Evolutionary conservation across 1,139 yeast species (phyloP).

Genomic region (Barnettozyma hawaiiensis): DNA sequence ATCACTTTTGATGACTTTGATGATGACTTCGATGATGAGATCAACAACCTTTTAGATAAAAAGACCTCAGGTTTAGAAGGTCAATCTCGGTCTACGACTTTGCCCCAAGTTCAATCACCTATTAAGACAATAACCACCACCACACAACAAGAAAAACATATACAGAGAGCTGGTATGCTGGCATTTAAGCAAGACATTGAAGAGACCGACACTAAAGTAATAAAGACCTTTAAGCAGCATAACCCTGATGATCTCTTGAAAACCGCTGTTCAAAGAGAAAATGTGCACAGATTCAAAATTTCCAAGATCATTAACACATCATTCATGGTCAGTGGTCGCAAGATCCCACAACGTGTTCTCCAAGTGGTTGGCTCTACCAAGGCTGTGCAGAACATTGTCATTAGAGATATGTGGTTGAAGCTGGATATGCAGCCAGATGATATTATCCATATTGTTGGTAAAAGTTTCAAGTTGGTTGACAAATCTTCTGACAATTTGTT

Average conservation of each 20-base stretch:
- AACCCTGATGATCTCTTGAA: conserved; percentile 32
- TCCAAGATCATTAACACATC: conserved; percentile 32
- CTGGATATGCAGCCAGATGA: conserved; percentile 43
- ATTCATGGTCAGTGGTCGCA: conserved; percentile 31
- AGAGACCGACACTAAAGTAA: conserved; percentile 25
- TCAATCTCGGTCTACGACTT: background rate
- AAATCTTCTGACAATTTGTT: conserved; percentile 52
- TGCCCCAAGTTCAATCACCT: background rate
- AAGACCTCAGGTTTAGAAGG: background rate
- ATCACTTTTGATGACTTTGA: conserved; percentile 5
- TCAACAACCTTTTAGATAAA: conserved; percentile 6
- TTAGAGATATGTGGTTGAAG: conserved; percentile 45
- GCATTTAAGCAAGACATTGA: conserved; percentile 31
- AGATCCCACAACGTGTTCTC: conserved; percentile 43
- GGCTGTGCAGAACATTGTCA: conserved; percentile 36
- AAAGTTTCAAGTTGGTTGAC: conserved; percentile 40
- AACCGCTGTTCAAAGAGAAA: conserved; percentile 40
- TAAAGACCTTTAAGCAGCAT: conserved; percentile 14
- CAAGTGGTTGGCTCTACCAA: conserved; percentile 39
- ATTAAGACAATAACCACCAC: conserved; percentile 14
- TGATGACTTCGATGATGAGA: conserved; percentile 12
- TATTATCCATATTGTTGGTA: conserved; percentile 52
- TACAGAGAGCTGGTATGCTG: conserved; percentile 25
- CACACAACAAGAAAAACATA: conserved; percentile 21
- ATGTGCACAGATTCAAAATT: conserved; percentile 48